Evolutionary conservation across 31 red algal genomes (phyloP).

Genomic region (Bonnemaisonia californica): DNA sequence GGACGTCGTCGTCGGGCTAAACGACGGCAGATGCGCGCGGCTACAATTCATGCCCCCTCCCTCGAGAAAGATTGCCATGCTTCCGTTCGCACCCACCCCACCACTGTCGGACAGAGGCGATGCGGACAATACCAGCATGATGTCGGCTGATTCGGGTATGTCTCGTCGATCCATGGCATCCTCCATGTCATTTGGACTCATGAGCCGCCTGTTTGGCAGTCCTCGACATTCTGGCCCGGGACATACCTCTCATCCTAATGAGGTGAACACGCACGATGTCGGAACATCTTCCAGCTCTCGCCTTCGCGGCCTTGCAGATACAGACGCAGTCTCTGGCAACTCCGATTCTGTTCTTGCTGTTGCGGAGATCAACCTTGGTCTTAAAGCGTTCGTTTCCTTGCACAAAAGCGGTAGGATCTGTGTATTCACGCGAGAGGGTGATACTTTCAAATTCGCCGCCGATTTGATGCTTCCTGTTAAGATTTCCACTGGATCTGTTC

Average conservation of each 20-base stretch:
- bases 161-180: constrained; percentile 53
- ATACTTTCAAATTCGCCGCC: constrained; percentile 17
- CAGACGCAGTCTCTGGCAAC: background rate
- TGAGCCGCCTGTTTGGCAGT: constrained; percentile 59
- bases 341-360: constrained; percentile 36
- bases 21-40: constrained; percentile 46
- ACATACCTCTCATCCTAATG: background rate
- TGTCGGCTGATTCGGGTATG: constrained; percentile 39
- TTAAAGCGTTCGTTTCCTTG: constrained; percentile 30
- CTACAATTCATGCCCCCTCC: background rate
- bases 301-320: background rate
- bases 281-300: background rate
- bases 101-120: background rate
- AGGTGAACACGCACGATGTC: constrained; percentile 16
- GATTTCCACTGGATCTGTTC: constrained; percentile 22
- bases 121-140: constrained; percentile 53
- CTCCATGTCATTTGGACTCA: constrained; percentile 57
- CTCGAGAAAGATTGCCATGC: constrained; percentile 20
- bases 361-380: constrained; percentile 15
- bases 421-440: constrained; percentile 27
- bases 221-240: background rate
- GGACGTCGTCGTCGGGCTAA: constrained; percentile 37
- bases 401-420: constrained; percentile 33
- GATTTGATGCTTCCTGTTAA: constrained; percentile 48
- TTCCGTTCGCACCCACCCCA: background rate